Evolutionary conservation across 75 land plant species (phyloP).

Genomic region (Larix kaempferi): DNA sequence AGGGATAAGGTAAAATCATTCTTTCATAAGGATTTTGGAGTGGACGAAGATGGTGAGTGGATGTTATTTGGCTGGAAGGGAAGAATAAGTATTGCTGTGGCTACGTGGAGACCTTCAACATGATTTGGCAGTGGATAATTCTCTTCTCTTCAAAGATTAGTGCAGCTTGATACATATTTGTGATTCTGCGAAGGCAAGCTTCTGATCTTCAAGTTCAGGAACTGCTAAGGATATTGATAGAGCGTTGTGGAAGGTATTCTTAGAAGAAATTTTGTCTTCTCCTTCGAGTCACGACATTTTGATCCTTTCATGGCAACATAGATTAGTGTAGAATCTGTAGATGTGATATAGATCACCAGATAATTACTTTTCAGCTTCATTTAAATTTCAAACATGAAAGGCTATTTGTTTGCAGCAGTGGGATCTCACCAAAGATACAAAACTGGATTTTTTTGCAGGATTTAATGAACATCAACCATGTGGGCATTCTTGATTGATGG

Average conservation of each 20-base stretch:
- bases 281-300: neutral
- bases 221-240: constrained; percentile 3
- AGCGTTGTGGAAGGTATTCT: neutral
- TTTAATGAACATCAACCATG: neutral
- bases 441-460: constrained; percentile 2
- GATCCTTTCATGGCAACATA: neutral
- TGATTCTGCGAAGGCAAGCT: neutral
- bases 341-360: neutral
- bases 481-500: neutral
- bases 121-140: neutral
- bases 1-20: constrained; percentile 25
- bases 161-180: neutral
- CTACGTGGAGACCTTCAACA: constrained; percentile 59
- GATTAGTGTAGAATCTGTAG: neutral
- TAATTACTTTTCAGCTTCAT: neutral
- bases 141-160: neutral
- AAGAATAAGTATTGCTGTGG: constrained; percentile 40
- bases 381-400: neutral
- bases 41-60: constrained; percentile 74
- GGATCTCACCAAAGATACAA: neutral
- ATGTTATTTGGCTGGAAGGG: constrained; percentile 92
- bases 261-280: neutral
- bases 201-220: neutral
- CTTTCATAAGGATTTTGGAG: constrained; percentile 68
- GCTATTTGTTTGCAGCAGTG: neutral